Conservation (phyloP, 2,329 filamentous ascomycete species). For the Sordariomycetes sp. region DNA sequence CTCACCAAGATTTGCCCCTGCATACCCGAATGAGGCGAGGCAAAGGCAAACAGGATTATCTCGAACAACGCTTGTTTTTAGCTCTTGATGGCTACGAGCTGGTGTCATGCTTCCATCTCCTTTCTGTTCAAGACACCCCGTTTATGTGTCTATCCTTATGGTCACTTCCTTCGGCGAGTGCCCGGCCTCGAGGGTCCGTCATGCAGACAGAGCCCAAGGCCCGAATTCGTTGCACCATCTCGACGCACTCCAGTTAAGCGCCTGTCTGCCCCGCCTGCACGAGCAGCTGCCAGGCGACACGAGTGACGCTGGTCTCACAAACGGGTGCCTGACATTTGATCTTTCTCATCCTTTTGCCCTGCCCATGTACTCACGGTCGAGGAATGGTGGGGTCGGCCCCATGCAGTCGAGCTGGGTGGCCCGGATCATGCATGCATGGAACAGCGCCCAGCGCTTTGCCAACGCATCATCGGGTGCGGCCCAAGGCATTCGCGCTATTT, state of each 20-base stretch:
- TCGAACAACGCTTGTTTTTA: background rate
- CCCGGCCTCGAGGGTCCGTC: background rate
- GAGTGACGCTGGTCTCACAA: background rate
- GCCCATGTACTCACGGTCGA: background rate
- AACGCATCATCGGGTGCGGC: slow-evolving; percentile 4
- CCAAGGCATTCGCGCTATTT: slow-evolving; percentile 1
- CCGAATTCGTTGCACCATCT: background rate
- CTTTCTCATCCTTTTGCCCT: background rate
- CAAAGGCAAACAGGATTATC: background rate
- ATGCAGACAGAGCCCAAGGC: background rate
- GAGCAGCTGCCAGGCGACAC: background rate
- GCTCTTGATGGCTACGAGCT: background rate
- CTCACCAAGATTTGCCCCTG: background rate
- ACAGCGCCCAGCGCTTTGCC: background rate
- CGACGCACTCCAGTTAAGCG: background rate
- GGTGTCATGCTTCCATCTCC: background rate
- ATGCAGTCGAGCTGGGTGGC: slow-evolving; percentile 2
- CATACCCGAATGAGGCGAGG: background rate
- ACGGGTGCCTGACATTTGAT: background rate
- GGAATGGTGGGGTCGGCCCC: background rate
- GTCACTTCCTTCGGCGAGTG: background rate
- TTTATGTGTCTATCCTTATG: background rate
- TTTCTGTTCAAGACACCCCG: background rate
- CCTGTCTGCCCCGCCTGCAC: background rate
- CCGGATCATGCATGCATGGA: slow-evolving; percentile 4